These are phyloP conservation scores for Pichia manshurica DNA, from an alignment of 805 yeast species.

Conservation along the genomic window DNA sequence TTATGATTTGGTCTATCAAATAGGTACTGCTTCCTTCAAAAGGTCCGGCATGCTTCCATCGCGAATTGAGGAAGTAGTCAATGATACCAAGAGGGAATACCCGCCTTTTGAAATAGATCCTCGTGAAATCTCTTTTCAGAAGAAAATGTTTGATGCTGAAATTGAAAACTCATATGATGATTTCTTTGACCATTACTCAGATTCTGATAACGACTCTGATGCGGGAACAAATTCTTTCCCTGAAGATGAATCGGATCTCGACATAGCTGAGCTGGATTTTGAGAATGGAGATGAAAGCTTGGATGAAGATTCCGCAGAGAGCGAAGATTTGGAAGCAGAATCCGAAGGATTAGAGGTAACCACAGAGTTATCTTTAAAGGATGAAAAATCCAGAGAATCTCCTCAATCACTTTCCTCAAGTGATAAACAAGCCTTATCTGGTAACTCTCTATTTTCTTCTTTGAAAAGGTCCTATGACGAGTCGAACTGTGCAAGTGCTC, in stretches of 20 bases:
- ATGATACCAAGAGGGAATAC: too few relatives aligned
- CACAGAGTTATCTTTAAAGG: too few relatives aligned
- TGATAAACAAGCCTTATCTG: background rate
- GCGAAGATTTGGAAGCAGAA: background rate
- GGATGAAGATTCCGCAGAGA: background rate
- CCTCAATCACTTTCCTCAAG: background rate
- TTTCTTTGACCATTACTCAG: background rate
- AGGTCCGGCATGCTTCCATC: too few relatives aligned
- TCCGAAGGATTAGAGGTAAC: too few relatives aligned
- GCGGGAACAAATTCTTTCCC: background rate
- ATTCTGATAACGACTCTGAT: background rate
- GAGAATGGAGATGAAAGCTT: background rate
- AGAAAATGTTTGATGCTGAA: background rate
- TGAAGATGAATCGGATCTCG: too few relatives aligned
- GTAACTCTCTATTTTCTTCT: background rate
- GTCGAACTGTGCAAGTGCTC: background rate
- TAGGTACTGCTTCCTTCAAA: too few relatives aligned
- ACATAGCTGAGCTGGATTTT: too few relatives aligned
- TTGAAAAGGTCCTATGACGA: background rate
- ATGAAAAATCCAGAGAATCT: too few relatives aligned
- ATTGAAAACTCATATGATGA: background rate
- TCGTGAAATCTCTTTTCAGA: too few relatives aligned
- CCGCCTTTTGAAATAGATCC: too few relatives aligned
- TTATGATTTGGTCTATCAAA: too few relatives aligned
- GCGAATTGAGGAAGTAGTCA: too few relatives aligned